These are phyloP conservation scores for Pestalotiopsis sp. DNA, from an alignment of 2,329 filamentous ascomycete species.

Conservation along the genomic window DNA sequence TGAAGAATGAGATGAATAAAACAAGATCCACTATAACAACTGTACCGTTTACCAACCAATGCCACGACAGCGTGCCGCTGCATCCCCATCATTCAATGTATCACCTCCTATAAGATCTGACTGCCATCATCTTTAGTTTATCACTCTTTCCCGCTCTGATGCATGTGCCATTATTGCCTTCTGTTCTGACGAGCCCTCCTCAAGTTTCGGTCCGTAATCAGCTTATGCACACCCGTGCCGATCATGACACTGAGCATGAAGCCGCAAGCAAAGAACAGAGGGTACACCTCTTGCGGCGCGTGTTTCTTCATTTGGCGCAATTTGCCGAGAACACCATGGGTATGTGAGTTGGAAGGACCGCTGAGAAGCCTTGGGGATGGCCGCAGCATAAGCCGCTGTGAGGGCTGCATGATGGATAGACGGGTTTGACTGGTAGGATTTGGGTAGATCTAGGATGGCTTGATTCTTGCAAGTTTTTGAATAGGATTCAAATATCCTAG, in stretches of 20 bases:
- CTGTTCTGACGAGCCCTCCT: background rate
- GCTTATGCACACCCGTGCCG: conserved; percentile 3
- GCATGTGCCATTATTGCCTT: background rate
- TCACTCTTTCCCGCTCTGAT: background rate
- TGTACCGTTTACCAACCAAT: too few relatives aligned
- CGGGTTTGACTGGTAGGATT: background rate
- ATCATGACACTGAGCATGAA: conserved; percentile 12
- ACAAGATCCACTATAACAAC: too few relatives aligned
- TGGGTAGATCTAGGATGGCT: background rate
- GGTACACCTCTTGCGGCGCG: conserved; percentile 6
- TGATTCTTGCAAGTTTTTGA: background rate
- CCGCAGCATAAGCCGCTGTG: background rate
- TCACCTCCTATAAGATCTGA: background rate
- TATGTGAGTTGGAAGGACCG: conserved; percentile 9
- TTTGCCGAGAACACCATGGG: conserved; percentile 6
- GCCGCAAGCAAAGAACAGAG: conserved; percentile 10
- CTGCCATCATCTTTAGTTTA: background rate
- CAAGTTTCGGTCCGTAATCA: conserved; percentile 8
- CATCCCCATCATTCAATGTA: background rate
- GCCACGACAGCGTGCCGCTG: too few relatives aligned
- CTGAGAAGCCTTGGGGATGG: conserved; percentile 1
- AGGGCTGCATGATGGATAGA: background rate
- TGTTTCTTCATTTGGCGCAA: conserved; percentile 6
- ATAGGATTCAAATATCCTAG: too few relatives aligned
- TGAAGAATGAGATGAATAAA: too few relatives aligned